These are phyloP conservation scores for Rubroboletus satanas DNA, from an alignment of 768 basidiomycete species.

Conservation along the genomic window DNA sequence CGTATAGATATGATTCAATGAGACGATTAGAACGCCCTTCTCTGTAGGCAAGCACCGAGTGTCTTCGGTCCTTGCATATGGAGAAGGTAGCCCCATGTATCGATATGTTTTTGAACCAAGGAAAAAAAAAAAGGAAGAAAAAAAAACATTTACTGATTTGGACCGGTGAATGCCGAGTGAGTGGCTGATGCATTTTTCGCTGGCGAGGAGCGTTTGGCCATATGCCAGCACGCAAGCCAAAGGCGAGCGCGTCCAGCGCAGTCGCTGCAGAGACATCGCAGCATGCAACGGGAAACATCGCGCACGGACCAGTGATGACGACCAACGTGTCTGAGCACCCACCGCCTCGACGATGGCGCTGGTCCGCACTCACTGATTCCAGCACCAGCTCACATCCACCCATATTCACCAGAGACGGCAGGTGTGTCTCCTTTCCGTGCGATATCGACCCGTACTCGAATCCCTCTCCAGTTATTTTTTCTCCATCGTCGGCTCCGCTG, in stretches of 20 bases:
- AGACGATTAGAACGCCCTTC: slow-evolving; percentile 11
- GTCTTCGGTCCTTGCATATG: slow-evolving; percentile 29
- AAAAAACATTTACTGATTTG: slow-evolving; percentile 12
- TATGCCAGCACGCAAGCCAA: slow-evolving; percentile 43
- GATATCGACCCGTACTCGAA: slow-evolving; percentile 14
- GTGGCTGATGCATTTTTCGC: slow-evolving; percentile 26
- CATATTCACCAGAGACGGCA: slow-evolving; percentile 85
- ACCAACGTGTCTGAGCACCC: neutral
- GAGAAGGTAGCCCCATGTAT: slow-evolving; percentile 14
- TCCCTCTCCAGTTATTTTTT: slow-evolving; percentile 73
- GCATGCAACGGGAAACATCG: slow-evolving; percentile 4
- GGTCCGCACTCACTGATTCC: slow-evolving; percentile 69
- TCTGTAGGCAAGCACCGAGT: slow-evolving; percentile 26
- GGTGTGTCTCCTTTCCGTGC: slow-evolving; percentile 42
- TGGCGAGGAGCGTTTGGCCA: slow-evolving; percentile 7
- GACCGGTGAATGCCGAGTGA: slow-evolving; percentile 21
- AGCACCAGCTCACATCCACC: slow-evolving; percentile 62
- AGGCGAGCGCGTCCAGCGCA: slow-evolving; percentile 44
- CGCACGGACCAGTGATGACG: slow-evolving; percentile 17
- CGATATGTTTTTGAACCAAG: neutral
- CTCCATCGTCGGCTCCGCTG: slow-evolving; percentile 70
- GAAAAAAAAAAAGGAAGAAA: neutral
- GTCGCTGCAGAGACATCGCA: slow-evolving; percentile 9
- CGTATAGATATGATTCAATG: neutral
- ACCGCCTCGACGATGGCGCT: slow-evolving; percentile 41